Percentiles rank a stretch among this genome's conserved stretches.
Conservation (phyloP, 2,329 filamentous ascomycete species). For the Sporothrix brunneoviolacea region DNA sequence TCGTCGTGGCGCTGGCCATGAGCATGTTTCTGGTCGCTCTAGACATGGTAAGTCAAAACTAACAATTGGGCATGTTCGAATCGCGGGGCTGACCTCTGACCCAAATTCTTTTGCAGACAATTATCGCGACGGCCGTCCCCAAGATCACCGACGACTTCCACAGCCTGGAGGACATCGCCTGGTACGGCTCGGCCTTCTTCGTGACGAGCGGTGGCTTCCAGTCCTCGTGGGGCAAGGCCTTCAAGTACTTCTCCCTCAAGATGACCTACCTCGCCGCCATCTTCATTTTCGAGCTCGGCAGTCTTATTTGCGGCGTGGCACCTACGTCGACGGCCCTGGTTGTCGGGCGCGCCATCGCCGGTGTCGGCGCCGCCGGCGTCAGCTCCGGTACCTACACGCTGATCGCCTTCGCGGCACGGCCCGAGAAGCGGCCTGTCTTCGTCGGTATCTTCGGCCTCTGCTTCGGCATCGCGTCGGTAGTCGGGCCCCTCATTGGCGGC, state of each 20-base stretch:
- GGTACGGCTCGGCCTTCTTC: conserved; percentile 54
- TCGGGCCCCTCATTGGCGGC: conserved; percentile 24
- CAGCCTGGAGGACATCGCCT: conserved; percentile 46
- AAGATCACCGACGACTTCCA: conserved; percentile 49
- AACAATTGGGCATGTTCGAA: background rate
- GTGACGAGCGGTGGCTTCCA: conserved; percentile 40
- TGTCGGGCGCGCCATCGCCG: conserved; percentile 44
- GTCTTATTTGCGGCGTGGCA: conserved; percentile 43
- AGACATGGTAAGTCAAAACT: no score
- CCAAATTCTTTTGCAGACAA: conserved; percentile 30
- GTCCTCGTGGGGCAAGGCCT: conserved; percentile 41
- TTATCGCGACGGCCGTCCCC: conserved; percentile 51
- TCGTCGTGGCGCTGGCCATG: no score
- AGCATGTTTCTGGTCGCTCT: no score
- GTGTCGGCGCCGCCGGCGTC: conserved; percentile 39
- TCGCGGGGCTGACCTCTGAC: background rate
- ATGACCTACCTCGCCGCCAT: conserved; percentile 42
- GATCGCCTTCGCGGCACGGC: conserved; percentile 27
- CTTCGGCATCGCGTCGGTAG: conserved; percentile 25
- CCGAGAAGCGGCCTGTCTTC: conserved; percentile 25
- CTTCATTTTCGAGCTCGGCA: conserved; percentile 48
- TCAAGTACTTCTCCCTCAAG: conserved; percentile 47
- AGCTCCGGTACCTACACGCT: conserved; percentile 34
- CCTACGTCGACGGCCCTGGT: conserved; percentile 43
- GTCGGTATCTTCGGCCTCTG: conserved; percentile 17